Percentiles rank a stretch among this genome's conserved stretches.
Conservation (phyloP, 768 basidiomycete genomes). For the Mrakia gelida region DNA sequence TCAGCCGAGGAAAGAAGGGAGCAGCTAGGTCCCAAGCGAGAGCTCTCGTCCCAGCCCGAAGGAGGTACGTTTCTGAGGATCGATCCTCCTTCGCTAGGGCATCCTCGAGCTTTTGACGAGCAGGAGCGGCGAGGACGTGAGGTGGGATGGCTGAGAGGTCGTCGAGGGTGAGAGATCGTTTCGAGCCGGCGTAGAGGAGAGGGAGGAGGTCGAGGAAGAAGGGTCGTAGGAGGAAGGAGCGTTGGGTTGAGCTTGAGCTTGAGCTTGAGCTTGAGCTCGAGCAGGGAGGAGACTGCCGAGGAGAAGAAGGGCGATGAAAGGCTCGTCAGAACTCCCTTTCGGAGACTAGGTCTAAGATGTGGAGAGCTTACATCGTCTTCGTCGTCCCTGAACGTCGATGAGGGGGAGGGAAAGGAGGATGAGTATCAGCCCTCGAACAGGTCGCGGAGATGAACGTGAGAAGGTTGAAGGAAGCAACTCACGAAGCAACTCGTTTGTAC, state of each 20-base stretch:
- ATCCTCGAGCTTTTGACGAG: neutral
- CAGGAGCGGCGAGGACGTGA: neutral
- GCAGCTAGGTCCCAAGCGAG: neutral
- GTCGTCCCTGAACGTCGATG: no score
- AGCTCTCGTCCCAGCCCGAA: neutral
- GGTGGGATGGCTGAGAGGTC: neutral
- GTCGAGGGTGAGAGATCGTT: slow-evolving; percentile 14
- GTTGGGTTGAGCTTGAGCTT: neutral
- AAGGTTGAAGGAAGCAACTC: no score
- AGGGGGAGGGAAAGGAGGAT: no score
- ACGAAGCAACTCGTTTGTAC: no score
- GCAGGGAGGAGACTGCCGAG: neutral
- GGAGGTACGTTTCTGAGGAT: neutral
- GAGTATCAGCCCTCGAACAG: no score
- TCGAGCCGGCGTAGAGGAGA: slow-evolving; percentile 19
- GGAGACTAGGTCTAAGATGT: no score
- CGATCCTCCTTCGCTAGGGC: neutral
- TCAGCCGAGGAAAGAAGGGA: slow-evolving; percentile 7
- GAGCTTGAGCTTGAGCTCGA: neutral
- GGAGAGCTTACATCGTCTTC: no score
- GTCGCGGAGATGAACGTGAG: no score
- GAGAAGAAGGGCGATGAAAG: no score
- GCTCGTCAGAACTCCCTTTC: no score
- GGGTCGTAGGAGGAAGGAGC: slow-evolving; percentile 10
- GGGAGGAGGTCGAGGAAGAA: slow-evolving; percentile 20